These are phyloP conservation scores for Acanthamoeba triangularis DNA, from an alignment of 208 protist species.

Conservation along the genomic window DNA sequence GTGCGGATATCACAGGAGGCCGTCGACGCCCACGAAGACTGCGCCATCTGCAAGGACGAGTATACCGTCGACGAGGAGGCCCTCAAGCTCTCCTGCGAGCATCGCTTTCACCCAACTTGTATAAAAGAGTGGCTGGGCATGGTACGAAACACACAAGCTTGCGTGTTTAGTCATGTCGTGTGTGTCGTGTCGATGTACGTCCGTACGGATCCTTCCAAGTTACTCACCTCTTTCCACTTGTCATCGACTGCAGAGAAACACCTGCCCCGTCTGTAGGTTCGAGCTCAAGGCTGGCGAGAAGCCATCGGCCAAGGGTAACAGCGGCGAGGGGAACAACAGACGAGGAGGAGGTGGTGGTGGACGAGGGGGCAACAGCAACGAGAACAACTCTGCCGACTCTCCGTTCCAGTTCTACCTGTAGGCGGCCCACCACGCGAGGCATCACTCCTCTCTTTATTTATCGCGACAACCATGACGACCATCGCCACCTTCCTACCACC, in stretches of 20 bases:
- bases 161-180: not conserved
- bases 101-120: constrained; percentile 69
- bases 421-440: not conserved
- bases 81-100: constrained; percentile 10
- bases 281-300: constrained; percentile 33
- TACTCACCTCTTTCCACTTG: not conserved
- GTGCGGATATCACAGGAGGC: constrained; percentile 28
- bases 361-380: not conserved
- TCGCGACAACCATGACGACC: not conserved
- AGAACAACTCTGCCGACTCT: constrained; percentile 26
- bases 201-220: not conserved
- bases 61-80: constrained; percentile 30
- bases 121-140: constrained; percentile 61
- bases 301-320: not conserved
- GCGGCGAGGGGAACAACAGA: not conserved
- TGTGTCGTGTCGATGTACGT: not conserved
- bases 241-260: not conserved
- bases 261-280: constrained; percentile 56
- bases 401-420: constrained; percentile 26
- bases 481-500: too few species aligned
- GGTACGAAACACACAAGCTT: not conserved
- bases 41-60: constrained; percentile 67
- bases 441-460: not conserved
- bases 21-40: constrained; percentile 59
- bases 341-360: not conserved